Evolutionary conservation across 768 basidiomycete species (phyloP), one percentile per base, ranked within the genome.

Genomic region (Mycena pura): DNA sequence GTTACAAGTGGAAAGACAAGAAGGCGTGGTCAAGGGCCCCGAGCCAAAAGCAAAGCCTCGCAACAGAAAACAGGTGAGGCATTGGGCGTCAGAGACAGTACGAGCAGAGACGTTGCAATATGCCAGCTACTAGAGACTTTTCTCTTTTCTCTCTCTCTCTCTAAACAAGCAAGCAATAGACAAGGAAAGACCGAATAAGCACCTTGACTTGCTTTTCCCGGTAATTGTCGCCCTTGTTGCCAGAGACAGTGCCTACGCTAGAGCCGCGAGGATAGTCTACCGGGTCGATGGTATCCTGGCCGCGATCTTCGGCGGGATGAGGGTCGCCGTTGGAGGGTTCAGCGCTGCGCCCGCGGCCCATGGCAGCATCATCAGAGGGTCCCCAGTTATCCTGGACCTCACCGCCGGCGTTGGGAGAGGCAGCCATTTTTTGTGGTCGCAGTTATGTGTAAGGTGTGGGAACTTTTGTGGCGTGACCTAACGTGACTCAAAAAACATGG

Each of bases 181-280:
- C 51, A 51, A 70, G 69, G 76, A 66, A 68, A 71, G 70, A 75
- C 70, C 75, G 67, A 76, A 83, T 89, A 91, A 90, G 90, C 90
- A 91, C 90, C 90, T 91, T 91, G 83, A 86, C 81, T 80, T 88
- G 88, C 83, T 89, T 91, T 80, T 91, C 89, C 70, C 88, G 86
- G 71, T 77, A 81, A 72, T 77, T 70, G 59, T 84, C 84, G 68
- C 77, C 74, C 72, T 80, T 80, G 64, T 72, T 75, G 55, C 74
- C 76, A 74, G 78, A 75, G 66, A 70, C 71, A 63, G 72, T 77
- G 72, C 77, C 78, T 66, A 79, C 78, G 69, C 81, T 83, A 73
- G 82, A 80, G 67, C 80, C 78, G 65, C 80, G 82, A 68, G 78
- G 71, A 69, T 82, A 84, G 71, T 86, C 85, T 69, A 57, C 62